These are phyloP conservation scores for Exophiala mesophila DNA, from an alignment of 2,329 filamentous ascomycete genomes.

Conservation along the genomic window DNA sequence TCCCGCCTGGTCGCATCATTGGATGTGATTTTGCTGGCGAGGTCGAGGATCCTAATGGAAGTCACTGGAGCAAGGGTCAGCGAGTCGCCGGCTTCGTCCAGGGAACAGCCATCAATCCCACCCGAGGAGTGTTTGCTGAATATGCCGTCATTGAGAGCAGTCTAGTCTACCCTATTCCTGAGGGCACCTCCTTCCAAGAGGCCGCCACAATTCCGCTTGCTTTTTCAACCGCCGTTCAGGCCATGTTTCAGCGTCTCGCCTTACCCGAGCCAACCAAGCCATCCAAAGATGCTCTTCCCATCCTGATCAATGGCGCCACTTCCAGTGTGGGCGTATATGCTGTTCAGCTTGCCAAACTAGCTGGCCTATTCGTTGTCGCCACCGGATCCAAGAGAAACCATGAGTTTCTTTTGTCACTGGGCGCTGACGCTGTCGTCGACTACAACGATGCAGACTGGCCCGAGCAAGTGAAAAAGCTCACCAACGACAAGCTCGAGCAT, in stretches of 20 bases:
- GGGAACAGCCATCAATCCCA: slow-evolving; percentile 6
- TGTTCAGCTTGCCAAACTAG: slow-evolving; percentile 30
- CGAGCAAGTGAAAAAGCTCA: not conserved
- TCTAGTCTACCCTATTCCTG: slow-evolving; percentile 1
- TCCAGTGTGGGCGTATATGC: slow-evolving; percentile 32
- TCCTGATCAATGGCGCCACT: slow-evolving; percentile 31
- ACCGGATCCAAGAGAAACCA: slow-evolving; percentile 4
- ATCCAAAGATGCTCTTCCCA: slow-evolving; percentile 24
- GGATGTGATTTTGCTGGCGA: slow-evolving; percentile 24
- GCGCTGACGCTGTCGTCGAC: slow-evolving; percentile 53
- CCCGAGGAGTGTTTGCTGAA: slow-evolving; percentile 3
- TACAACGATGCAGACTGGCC: slow-evolving; percentile 25
- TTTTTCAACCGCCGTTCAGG: slow-evolving; percentile 24
- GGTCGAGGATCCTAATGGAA: slow-evolving; percentile 16
- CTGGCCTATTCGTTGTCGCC: slow-evolving; percentile 24
- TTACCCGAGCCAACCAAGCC: slow-evolving; percentile 27
- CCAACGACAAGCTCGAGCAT: slow-evolving; percentile 1
- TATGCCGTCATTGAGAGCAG: slow-evolving; percentile 2
- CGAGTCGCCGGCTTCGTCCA: slow-evolving; percentile 16
- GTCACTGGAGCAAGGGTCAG: slow-evolving; percentile 21
- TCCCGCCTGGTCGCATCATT: slow-evolving; percentile 19
- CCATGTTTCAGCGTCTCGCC: slow-evolving; percentile 26
- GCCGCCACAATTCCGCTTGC: slow-evolving; percentile 29
- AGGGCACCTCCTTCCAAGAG: slow-evolving; percentile 26
- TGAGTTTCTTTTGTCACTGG: slow-evolving; percentile 32